These are phyloP conservation scores for Myxozyma neglecta DNA, from an alignment of 805 yeast genomes.

Conservation along the genomic window DNA sequence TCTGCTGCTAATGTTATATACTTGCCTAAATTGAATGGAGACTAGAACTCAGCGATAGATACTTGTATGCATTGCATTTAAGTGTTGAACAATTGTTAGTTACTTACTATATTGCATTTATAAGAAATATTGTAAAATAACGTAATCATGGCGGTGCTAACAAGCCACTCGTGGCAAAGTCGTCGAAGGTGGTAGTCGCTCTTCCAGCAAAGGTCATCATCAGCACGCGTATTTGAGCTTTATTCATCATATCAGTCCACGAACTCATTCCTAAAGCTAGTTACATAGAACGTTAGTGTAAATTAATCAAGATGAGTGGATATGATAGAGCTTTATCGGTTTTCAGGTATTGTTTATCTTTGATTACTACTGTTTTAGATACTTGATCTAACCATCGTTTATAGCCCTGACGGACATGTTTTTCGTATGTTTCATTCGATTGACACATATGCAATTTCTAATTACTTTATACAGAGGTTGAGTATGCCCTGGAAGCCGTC, in stretches of 20 bases:
- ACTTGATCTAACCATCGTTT: background rate
- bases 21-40: no score
- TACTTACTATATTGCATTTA: background rate
- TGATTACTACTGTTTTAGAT: background rate
- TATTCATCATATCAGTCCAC: background rate
- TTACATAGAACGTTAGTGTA: background rate
- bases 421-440: constrained; percentile 58
- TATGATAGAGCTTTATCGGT: constrained; percentile 98
- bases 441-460: background rate
- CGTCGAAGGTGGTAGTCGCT: constrained; percentile 16
- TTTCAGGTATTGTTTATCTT: constrained; percentile 67
- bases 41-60: no score
- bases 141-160: background rate
- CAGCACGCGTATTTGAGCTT: background rate
- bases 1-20: no score
- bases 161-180: constrained; percentile 1
- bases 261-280: background rate
- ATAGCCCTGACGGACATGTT: constrained; percentile 96
- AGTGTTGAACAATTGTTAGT: background rate
- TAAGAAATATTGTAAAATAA: background rate
- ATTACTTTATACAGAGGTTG: constrained; percentile 66
- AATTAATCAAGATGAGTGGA: constrained; percentile 72
- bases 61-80: no score
- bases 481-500: constrained; percentile 96
- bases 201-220: constrained; percentile 1